A percentile compares a stretch with the other conserved stretches of the same genome.
These are phyloP conservation scores for Cryptococcus amylolentus DNA, from an alignment of 1,284 basidiomycete genomes.

Conservation along the genomic window DNA sequence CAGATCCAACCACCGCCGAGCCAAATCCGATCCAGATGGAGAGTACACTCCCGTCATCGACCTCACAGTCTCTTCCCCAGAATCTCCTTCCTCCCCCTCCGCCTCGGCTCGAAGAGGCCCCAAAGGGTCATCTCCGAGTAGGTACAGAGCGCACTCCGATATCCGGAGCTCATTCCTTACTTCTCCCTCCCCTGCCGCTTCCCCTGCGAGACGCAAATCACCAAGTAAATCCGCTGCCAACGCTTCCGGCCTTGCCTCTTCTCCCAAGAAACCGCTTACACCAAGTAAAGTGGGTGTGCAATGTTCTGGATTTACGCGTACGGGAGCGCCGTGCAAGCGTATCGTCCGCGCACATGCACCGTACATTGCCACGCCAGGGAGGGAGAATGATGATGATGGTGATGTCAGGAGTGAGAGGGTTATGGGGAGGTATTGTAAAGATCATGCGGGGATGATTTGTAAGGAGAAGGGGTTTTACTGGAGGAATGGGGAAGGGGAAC, in stretches of 20 bases:
- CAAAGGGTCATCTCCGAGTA: constrained; percentile 17
- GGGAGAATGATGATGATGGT: constrained; percentile 8
- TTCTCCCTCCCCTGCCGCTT: background rate
- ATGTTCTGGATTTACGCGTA: constrained; percentile 46
- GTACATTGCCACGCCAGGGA: constrained; percentile 17
- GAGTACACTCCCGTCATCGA: constrained; percentile 14
- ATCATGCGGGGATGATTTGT: constrained; percentile 47
- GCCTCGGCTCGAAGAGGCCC: constrained; percentile 10
- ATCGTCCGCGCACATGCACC: constrained; percentile 38
- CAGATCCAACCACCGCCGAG: background rate
- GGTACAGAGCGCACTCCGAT: background rate
- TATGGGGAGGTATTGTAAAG: constrained; percentile 44
- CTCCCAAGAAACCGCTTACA: background rate
- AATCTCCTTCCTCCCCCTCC: constrained; percentile 1
- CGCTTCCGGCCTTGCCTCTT: background rate
- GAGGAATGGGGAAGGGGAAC: constrained; percentile 16
- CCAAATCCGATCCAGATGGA: background rate
- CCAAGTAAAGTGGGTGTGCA: constrained; percentile 15
- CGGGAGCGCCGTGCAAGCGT: constrained; percentile 45
- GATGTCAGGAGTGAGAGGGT: constrained; percentile 16
- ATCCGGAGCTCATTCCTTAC: background rate
- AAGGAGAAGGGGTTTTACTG: constrained; percentile 44
- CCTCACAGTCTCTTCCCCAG: constrained; percentile 13
- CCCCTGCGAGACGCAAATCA: background rate
- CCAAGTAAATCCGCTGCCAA: background rate